Conservation (phyloP, 2,329 filamentous ascomycete species). For the Fusarium buharicum region DNA sequence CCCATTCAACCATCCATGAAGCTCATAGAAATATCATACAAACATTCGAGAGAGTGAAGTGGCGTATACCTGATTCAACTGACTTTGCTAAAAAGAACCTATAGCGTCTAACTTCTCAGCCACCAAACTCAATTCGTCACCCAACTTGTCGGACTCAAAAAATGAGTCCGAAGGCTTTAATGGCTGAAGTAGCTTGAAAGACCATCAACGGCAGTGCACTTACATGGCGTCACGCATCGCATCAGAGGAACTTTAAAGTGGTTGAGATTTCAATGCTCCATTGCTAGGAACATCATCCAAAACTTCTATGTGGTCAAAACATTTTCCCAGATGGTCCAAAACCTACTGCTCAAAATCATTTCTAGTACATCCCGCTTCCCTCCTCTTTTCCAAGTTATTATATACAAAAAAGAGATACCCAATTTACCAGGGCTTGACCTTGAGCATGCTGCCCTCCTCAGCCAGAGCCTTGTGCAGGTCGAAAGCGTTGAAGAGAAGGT, state of each 20-base stretch:
- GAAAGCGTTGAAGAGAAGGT: constrained; percentile 85
- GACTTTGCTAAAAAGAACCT: too few relatives aligned
- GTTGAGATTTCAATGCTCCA: constrained; percentile 21
- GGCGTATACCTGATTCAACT: too few relatives aligned
- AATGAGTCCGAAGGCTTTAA: not conserved
- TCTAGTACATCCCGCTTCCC: constrained; percentile 17
- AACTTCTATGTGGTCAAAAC: constrained; percentile 22
- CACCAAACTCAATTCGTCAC: too few relatives aligned
- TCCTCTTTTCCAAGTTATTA: constrained; percentile 8
- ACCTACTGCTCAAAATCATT: constrained; percentile 29
- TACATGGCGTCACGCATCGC: not conserved
- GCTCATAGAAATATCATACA: too few relatives aligned
- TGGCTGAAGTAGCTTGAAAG: not conserved
- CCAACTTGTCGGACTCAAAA: not conserved
- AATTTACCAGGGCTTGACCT: constrained; percentile 73
- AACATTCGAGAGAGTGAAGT: too few relatives aligned
- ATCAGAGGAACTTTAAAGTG: not conserved
- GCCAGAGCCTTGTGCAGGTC: constrained; percentile 88
- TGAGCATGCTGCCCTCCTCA: constrained; percentile 86
- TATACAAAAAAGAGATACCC: not conserved
- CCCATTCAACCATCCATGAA: too few relatives aligned
- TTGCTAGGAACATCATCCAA: constrained; percentile 25
- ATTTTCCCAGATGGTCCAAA: constrained; percentile 10
- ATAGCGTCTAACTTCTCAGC: too few relatives aligned
- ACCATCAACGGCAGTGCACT: too few relatives aligned